Evolutionary conservation across 192 early-diverging fungal species (phyloP), one percentile per base, ranked within the genome.

Genomic region (Phycomyces blakesleeanus): DNA sequence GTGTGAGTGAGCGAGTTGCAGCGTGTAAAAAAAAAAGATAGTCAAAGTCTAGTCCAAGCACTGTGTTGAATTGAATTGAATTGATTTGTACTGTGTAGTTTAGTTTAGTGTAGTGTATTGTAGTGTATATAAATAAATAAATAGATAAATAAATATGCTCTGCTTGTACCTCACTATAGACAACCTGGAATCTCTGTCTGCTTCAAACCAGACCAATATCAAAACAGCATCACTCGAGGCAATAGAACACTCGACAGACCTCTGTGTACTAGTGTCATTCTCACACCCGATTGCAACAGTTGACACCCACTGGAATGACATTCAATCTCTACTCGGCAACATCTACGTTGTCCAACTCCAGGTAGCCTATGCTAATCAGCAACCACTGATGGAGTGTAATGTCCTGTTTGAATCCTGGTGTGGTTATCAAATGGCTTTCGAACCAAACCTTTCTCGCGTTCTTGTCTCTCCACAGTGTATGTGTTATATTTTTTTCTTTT

Each of bases 321-420:
- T 62, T 2, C 71, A 73, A 42, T 27, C 51, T 3, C 20, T 62
- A 4, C 38, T 73, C 11, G 59, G 64, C 0, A 15, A 20, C 15
- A 20, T 90, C 0, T 88, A 90, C 61, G 72, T 82, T 3, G 68
- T 65, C 15, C 82, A 81, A 16, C 47, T 78, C 10, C 71, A 80
- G 59, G 63, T 55, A n/a, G 71, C 83, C 12, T 66, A 76, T 42
- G 75, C 72, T 1, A 14, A 57, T 20, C 57, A 61, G 0, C 55
- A 76, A 18, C 81, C 76, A 0, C 64, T 89, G 34, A 65, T 87
- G 38, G 67, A 83, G 38, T 67, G 84, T 22, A 71, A 79, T 71
- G 78, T 89, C 18, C 64, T 91, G 14, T 79, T 91, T 51, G 68
- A 77, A 5, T 77, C 77, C 10, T 71, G 72, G 53, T 87, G 87